Evolutionary conservation across 805 yeast species (phyloP), one percentile per base, ranked within the genome.

Genomic region (Spathaspora arborariae): DNA sequence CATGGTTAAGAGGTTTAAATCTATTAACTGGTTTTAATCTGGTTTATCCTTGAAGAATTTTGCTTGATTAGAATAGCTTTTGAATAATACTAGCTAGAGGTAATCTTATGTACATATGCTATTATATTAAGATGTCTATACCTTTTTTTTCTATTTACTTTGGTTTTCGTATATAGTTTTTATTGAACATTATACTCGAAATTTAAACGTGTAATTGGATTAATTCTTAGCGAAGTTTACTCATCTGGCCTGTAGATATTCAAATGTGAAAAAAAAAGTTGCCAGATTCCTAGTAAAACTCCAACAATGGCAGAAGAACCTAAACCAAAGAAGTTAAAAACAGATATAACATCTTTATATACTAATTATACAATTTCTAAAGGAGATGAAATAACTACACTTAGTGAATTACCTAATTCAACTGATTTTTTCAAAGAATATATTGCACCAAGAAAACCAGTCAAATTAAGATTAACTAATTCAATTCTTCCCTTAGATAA

Each of bases 371-470:
- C 33, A 2, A 20, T 37, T 13, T 5, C 42, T 18, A 44, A 30
- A 11, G 21, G 15, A 11, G 33, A 39, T 20, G 37, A 39, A 4
- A 19, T 24, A 5, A 15, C 30, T n/a, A 43, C n/a, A 13, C 38
- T 30, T 34, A 20, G 7, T 26, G 5, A 8, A 11, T 11, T 41
- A 15, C 34, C 22, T 10, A 7, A n/a, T n/a, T 34, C 47, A 13
- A 13, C 19, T 34, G 39, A 49, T 4, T 79, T 80, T 54, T 75
- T 68, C 51, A 48, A 58, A 11, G 47, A 63, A 2, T 79, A 63
- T 56, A 68, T 81, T 7, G 48, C 53, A 13, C 52, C 57, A 2
- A 59, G 84, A 42, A 74, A 63, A 41, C 88, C 89, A 2, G 79
- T 76, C 20, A 67, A 79, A 42, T 30, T 49, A 27, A 20, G 18